phyloP scores from a whole-genome alignment of 345 rosid species.

The Rhodomyrtus tomentosa region DNA sequence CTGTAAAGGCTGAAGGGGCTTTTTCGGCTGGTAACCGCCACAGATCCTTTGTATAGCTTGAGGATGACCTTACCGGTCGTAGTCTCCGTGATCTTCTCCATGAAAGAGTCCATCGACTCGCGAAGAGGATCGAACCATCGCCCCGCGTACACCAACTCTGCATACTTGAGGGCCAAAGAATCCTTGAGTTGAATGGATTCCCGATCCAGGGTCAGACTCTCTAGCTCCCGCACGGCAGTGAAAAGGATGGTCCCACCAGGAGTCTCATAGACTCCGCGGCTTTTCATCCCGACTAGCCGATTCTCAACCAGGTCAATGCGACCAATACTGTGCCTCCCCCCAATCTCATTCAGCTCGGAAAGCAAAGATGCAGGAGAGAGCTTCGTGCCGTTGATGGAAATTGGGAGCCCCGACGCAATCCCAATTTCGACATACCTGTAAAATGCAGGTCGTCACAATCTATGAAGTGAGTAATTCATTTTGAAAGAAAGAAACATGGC shows the following conservation, averaged over 20 bases:
- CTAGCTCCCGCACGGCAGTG: constrained; percentile 68
- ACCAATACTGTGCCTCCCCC: constrained; percentile 81
- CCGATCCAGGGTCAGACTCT: constrained; percentile 75
- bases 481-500: neutral
- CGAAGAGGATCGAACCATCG: constrained; percentile 90
- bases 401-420: constrained; percentile 62
- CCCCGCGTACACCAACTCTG: constrained; percentile 91
- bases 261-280: constrained; percentile 96
- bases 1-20: constrained; percentile 79
- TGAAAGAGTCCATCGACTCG: constrained; percentile 76
- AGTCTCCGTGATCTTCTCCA: constrained; percentile 70
- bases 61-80: constrained; percentile 68
- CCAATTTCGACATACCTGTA: constrained; percentile 65
- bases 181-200: constrained; percentile 81
- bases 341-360: constrained; percentile 55
- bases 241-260: constrained; percentile 94
- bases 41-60: constrained; percentile 77
- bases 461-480: neutral
- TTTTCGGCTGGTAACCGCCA: constrained; percentile 42
- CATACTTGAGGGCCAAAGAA: constrained; percentile 68
- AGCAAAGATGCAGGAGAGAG: constrained; percentile 76
- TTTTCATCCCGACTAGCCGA: constrained; percentile 90
- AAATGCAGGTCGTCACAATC: neutral
- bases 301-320: constrained; percentile 92
- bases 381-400: constrained; percentile 54